A percentile compares a stretch with the other conserved stretches of the same genome.
Evolutionary conservation across 192 early-diverging fungal species (phyloP).

Genomic region (Phycomyces nitens): DNA sequence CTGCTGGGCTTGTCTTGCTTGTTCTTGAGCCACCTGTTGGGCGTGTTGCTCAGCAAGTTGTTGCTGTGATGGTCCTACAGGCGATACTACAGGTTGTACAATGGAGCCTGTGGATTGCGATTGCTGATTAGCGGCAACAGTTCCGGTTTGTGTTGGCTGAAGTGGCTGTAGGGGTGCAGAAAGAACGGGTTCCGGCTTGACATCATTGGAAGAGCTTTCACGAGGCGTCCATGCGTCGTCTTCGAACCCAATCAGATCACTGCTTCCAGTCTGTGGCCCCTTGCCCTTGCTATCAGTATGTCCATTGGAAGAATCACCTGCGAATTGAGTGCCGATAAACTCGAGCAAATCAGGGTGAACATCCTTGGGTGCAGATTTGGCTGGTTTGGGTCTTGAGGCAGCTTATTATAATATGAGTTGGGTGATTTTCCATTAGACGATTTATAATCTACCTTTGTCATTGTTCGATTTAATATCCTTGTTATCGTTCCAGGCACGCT

Average conservation of each 20-base stretch:
- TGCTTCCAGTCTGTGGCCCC: slow-evolving; percentile 22
- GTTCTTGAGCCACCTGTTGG: neutral
- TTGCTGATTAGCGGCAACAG: slow-evolving; percentile 2
- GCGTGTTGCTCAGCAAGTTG: slow-evolving; percentile 1
- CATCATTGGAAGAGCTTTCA: slow-evolving; percentile 20
- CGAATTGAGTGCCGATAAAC: slow-evolving; percentile 35
- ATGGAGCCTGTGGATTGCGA: neutral
- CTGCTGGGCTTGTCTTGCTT: slow-evolving; percentile 19
- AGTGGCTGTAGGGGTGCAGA: slow-evolving; percentile 19
- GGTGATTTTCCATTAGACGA: neutral
- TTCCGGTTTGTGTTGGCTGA: slow-evolving; percentile 11
- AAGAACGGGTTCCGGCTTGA: neutral
- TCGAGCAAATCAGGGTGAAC: slow-evolving; percentile 49
- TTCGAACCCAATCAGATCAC: slow-evolving; percentile 41
- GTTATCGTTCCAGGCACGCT: slow-evolving; percentile 49
- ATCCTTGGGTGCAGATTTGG: slow-evolving; percentile 42
- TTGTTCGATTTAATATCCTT: slow-evolving; percentile 4
- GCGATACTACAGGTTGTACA: neutral
- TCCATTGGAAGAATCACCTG: slow-evolving; percentile 1
- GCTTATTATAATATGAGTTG: slow-evolving; percentile 10
- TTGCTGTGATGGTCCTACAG: neutral
- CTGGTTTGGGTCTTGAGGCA: slow-evolving; percentile 41
- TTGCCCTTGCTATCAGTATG: neutral
- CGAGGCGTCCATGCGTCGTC: slow-evolving; percentile 55
- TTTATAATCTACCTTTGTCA: neutral